phyloP scores from a whole-genome alignment of 2,329 filamentous ascomycete species.

The Cladosporium sp. region DNA sequence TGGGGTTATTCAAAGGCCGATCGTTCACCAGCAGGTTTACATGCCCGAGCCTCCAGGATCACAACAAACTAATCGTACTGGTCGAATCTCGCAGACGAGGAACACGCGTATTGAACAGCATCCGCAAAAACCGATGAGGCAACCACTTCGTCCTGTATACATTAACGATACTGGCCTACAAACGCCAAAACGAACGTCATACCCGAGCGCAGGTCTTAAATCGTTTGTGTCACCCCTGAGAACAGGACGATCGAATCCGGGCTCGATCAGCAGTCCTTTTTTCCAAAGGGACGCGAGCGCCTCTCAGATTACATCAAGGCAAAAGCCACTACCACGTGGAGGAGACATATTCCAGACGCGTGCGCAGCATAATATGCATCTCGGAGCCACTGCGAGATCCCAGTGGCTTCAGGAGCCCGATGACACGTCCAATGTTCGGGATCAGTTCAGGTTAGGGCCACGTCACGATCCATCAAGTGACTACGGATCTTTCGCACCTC shows the following conservation, averaged over 20 bases:
- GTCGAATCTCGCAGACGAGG: background rate
- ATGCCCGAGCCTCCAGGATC: background rate
- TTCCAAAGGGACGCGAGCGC: slow-evolving; percentile 28
- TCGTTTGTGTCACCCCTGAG: slow-evolving; percentile 23
- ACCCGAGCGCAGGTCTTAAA: background rate
- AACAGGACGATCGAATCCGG: background rate
- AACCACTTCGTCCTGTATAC: background rate
- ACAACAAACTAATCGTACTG: background rate
- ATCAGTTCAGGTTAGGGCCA: background rate
- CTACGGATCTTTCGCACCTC: background rate
- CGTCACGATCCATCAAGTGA: background rate
- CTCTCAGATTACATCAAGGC: background rate
- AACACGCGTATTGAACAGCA: background rate
- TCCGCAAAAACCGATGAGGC: background rate
- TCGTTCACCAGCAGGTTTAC: background rate
- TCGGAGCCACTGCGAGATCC: background rate
- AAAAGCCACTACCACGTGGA: background rate
- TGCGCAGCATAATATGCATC: background rate
- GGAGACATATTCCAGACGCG: background rate
- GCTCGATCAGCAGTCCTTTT: slow-evolving; percentile 43
- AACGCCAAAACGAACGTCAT: background rate
- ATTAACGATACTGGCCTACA: background rate
- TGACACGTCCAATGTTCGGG: background rate
- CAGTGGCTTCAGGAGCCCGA: background rate
- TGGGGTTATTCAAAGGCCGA: background rate